Percentiles rank a stretch among this genome's conserved stretches.
These are phyloP conservation scores for Podila epicladia DNA, from an alignment of 192 early-diverging fungal species.

Conservation along the genomic window DNA sequence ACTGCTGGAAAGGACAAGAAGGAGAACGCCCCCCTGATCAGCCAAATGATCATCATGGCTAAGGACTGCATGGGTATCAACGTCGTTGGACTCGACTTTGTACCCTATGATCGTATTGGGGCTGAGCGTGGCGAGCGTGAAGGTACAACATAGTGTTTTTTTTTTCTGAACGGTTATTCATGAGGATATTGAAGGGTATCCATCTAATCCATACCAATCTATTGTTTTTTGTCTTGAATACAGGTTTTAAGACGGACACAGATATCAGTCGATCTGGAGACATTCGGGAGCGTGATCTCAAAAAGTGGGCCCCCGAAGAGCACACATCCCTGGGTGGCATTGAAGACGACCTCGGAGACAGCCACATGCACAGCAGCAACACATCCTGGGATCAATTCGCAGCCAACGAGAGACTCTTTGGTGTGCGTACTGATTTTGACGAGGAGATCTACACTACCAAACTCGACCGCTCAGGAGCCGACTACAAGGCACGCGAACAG, in stretches of 20 bases:
- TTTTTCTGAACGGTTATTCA: background rate
- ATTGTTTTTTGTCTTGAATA: background rate
- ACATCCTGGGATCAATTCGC: constrained; percentile 96
- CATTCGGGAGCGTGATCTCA: constrained; percentile 82
- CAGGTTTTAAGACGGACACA: constrained; percentile 88
- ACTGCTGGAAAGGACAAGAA: constrained; percentile 51
- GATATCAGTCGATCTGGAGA: constrained; percentile 81
- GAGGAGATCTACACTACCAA: constrained; percentile 97
- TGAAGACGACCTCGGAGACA: constrained; percentile 44
- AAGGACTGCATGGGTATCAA: constrained; percentile 74
- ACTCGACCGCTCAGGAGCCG: constrained; percentile 83
- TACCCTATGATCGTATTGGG: constrained; percentile 42
- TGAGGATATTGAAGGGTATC: background rate
- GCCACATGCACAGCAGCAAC: constrained; percentile 19
- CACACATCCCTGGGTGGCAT: constrained; percentile 50
- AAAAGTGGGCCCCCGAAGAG: constrained; percentile 86
- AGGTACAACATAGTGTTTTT: constrained; percentile 32
- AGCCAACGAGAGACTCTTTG: constrained; percentile 93
- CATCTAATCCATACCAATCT: too few species aligned
- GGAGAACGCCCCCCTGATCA: constrained; percentile 51
- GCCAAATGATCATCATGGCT: constrained; percentile 65
- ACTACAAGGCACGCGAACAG: constrained; percentile 88
- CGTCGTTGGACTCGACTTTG: constrained; percentile 63
- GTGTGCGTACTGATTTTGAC: constrained; percentile 94
- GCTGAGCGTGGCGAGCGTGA: constrained; percentile 64